Conservation (phyloP, 1,139 yeast genomes). For the Lodderomyces orthopsilosis region DNA sequence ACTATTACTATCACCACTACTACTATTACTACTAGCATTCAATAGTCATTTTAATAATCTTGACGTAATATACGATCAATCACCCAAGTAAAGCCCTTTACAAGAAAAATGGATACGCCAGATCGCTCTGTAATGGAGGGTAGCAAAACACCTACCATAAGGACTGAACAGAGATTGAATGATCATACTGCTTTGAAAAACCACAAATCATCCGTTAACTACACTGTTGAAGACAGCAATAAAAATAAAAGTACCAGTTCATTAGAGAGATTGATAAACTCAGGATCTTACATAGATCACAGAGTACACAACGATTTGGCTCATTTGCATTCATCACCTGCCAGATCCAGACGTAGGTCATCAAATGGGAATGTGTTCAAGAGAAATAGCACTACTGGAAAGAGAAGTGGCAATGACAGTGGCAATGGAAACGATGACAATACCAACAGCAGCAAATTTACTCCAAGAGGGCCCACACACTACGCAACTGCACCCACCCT, state of each 20-base stretch:
- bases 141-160: background rate
- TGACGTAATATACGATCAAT: too few relatives aligned
- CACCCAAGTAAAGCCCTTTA: too few relatives aligned
- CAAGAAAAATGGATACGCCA: background rate
- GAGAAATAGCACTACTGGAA: conserved; percentile 1
- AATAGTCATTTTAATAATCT: too few relatives aligned
- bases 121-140: background rate
- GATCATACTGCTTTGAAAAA: conserved; percentile 1
- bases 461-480: background rate
- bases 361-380: conserved; percentile 9
- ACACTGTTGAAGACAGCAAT: background rate
- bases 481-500: conserved; percentile 13
- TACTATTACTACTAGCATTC: background rate
- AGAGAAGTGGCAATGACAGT: background rate
- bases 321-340: conserved; percentile 32
- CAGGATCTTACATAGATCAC: conserved; percentile 35
- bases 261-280: conserved; percentile 11
- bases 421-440: background rate
- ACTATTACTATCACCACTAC: background rate
- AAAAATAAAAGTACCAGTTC: conserved; percentile 7
- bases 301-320: conserved; percentile 29
- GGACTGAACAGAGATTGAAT: background rate
- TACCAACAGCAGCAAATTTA: background rate
- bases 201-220: background rate
- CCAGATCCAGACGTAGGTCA: conserved; percentile 29